Conservation (phyloP, 2,329 filamentous ascomycete species). For the Plectosphaerella plurivora region DNA sequence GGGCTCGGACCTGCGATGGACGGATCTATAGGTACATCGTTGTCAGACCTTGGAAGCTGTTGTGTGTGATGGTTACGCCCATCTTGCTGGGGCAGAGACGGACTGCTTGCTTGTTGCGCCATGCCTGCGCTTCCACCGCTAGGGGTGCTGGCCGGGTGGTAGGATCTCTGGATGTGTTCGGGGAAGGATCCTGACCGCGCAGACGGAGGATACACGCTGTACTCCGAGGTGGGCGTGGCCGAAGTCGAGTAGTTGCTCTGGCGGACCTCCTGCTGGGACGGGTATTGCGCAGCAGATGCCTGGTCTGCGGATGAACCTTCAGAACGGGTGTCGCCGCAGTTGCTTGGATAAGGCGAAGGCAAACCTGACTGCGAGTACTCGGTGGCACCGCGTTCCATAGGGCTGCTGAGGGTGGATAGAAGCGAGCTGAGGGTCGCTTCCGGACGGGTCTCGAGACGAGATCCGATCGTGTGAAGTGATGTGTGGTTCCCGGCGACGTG, state of each 20-base stretch:
- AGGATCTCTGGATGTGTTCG: conserved; percentile 81
- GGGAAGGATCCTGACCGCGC: conserved; percentile 82
- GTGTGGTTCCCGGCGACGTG: conserved; percentile 24
- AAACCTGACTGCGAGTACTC: conserved; percentile 88
- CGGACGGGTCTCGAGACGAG: conserved; percentile 20
- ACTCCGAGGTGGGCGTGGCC: conserved; percentile 84
- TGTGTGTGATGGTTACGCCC: conserved; percentile 70
- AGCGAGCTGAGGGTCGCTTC: conserved; percentile 22
- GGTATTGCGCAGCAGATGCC: conserved; percentile 87
- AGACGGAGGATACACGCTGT: conserved; percentile 70
- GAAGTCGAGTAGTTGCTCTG: conserved; percentile 66
- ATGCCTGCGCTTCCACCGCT: conserved; percentile 80
- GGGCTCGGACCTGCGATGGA: conserved; percentile 92
- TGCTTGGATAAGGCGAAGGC: conserved; percentile 66
- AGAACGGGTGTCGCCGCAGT: conserved; percentile 69
- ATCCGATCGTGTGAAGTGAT: conserved; percentile 15
- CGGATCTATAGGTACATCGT: conserved; percentile 97
- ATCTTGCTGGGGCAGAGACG: conserved; percentile 87
- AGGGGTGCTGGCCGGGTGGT: conserved; percentile 72
- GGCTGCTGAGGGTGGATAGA: conserved; percentile 23
- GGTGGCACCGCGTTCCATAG: conserved; percentile 60
- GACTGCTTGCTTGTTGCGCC: conserved; percentile 96
- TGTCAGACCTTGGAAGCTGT: conserved; percentile 78
- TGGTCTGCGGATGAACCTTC: conserved; percentile 86
- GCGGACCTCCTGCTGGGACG: conserved; percentile 76